These are phyloP conservation scores for Trichoderma erinaceum DNA, from an alignment of 495 filamentous ascomycete genomes.

Conservation along the genomic window DNA sequence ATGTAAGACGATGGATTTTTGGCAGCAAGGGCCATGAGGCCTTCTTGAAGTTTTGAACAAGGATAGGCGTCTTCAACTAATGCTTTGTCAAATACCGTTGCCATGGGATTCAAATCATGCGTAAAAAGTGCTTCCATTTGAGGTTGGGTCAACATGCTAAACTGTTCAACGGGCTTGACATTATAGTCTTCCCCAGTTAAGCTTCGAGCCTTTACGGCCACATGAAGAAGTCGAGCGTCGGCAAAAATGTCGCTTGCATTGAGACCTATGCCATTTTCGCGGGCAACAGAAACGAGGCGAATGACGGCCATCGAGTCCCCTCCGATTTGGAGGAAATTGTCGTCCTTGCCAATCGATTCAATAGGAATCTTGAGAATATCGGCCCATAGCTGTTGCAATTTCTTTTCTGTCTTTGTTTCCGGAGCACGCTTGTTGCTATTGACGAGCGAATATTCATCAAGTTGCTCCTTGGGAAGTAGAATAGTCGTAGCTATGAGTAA, in stretches of 20 bases:
- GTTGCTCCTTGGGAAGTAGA: background rate
- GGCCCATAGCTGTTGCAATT: slow-evolving; percentile 1
- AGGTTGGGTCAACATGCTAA: background rate
- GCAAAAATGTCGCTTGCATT: slow-evolving; percentile 27
- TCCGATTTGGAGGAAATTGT: slow-evolving; percentile 48
- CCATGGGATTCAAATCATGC: too few species aligned
- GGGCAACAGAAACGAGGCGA: slow-evolving; percentile 16
- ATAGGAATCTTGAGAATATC: background rate
- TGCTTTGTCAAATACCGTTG: background rate
- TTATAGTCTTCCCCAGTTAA: background rate
- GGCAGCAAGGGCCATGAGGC: slow-evolving; percentile 18
- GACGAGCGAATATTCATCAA: background rate
- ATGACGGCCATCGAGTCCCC: slow-evolving; percentile 38
- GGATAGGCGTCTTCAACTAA: slow-evolving; percentile 51
- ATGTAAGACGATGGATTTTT: background rate
- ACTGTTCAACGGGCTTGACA: background rate
- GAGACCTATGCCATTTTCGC: background rate
- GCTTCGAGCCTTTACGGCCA: background rate
- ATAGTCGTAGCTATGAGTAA: background rate
- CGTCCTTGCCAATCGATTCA: background rate
- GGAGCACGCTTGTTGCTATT: background rate
- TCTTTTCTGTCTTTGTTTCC: background rate
- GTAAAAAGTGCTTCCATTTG: background rate
- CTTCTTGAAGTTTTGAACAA: slow-evolving; percentile 53
- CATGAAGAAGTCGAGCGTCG: slow-evolving; percentile 34